Conservation (phyloP, 2,329 filamentous ascomycete genomes). For the Scopulariopsis brevicaulis region DNA sequence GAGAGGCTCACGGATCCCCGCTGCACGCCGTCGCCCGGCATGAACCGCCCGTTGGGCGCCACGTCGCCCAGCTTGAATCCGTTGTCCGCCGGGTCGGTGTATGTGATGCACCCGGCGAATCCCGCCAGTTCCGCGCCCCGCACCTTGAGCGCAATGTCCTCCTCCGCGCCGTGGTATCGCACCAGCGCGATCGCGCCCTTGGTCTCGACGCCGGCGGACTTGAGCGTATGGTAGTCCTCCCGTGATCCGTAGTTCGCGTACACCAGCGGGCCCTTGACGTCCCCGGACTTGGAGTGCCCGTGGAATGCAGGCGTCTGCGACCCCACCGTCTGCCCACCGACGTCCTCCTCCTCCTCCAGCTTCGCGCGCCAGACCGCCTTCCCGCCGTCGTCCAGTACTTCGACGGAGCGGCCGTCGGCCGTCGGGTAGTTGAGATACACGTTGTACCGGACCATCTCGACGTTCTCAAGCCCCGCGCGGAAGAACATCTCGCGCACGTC, state of each 20-base stretch:
- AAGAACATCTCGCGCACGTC: constrained; percentile 73
- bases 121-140: constrained; percentile 83
- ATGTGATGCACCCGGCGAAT: constrained; percentile 79
- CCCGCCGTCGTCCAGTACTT: constrained; percentile 61
- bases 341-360: constrained; percentile 69
- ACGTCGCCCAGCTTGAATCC: constrained; percentile 63
- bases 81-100: constrained; percentile 80
- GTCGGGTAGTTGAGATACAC: constrained; percentile 91
- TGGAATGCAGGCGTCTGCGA: constrained; percentile 75
- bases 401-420: constrained; percentile 63
- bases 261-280: constrained; percentile 74
- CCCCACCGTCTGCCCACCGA: constrained; percentile 48
- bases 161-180: constrained; percentile 64
- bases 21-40: constrained; percentile 74
- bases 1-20: constrained; percentile 70
- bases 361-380: constrained; percentile 64
- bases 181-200: constrained; percentile 78
- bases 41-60: constrained; percentile 67
- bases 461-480: constrained; percentile 61
- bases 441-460: constrained; percentile 66
- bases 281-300: constrained; percentile 76
- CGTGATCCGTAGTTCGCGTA: constrained; percentile 88
- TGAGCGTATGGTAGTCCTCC: constrained; percentile 67
- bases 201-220: constrained; percentile 60
- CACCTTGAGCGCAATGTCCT: constrained; percentile 68